Evolutionary conservation across 441 rosid genomes (phyloP), one percentile per base, ranked within the genome.

Genomic region (Corymbia calophylla): DNA sequence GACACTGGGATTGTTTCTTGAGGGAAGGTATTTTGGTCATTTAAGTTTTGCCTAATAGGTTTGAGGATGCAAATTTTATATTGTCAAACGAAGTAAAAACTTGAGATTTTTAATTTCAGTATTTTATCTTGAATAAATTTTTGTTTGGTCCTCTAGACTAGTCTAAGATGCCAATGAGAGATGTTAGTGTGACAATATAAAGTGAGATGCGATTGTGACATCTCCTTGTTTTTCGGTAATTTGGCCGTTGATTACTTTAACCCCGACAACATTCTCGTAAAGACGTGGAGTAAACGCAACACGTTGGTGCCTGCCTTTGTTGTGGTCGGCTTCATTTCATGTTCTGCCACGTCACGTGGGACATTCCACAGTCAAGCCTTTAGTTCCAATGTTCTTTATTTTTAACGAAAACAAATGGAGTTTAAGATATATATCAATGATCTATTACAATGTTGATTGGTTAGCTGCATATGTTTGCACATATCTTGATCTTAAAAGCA

Each of bases 331-430:
- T 35, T 39, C 82, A 39, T 73, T 73, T 2, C 82, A 21, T 39
- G 14, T 21, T 73, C 82, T 21, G 82, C 49, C 82, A 39, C 82
- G 82, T 73, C 82, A 21, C 6, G 9, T 12, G 49, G 48, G 82
- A 23, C 29, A 48, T 6, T 19, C 1, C 6, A 3, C 9, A 4
- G 48, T 66, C 21, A n/a, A n/a, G n/a, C n/a, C n/a, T n/a, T n/a
- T n/a, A n/a, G n/a, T n/a, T n/a, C n/a, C n/a, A n/a, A n/a, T n/a
- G n/a, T n/a, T 0, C n/a, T 66, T 66, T 2, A 1, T 66, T 66
- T 31, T 66, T 0, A 19, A 31, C 0, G 2, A 66, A 17, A 17
- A 66, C 1, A 31, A 31, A 66, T 2, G 3, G 0, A 66, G 15
- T 16, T 21, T 66, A 15, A 66, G 2, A 62, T 62, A 12, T 14